phyloP scores from a whole-genome alignment of 2,329 filamentous ascomycete genomes.

The Epichloe gansuensis region DNA sequence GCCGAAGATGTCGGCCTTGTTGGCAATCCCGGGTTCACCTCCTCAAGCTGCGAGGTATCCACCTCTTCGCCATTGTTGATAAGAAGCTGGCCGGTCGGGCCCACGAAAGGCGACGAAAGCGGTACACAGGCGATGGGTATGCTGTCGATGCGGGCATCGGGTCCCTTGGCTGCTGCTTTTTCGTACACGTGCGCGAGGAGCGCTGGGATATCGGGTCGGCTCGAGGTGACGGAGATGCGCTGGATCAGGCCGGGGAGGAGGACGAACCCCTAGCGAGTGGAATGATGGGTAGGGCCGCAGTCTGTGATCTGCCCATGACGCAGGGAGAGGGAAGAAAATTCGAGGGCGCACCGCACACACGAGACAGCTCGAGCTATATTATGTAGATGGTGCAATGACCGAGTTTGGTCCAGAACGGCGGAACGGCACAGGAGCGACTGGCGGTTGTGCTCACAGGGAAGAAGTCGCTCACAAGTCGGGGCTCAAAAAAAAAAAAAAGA shows the following conservation, averaged over 20 bases:
- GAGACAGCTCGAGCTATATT: neutral
- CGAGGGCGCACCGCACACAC: neutral
- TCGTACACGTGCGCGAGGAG: constrained; percentile 79
- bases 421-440: neutral
- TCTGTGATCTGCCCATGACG: constrained; percentile 29
- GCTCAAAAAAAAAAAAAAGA: neutral
- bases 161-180: constrained; percentile 55
- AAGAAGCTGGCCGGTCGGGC: constrained; percentile 62
- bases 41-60: constrained; percentile 28
- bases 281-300: constrained; percentile 57
- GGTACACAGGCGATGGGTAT: constrained; percentile 84
- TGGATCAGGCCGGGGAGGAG: constrained; percentile 78
- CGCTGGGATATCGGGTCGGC: constrained; percentile 77
- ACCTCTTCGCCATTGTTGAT: constrained; percentile 51
- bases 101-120: constrained; percentile 62
- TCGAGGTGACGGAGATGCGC: constrained; percentile 66
- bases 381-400: neutral
- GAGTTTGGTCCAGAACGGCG: neutral
- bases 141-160: constrained; percentile 48
- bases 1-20: constrained; percentile 63
- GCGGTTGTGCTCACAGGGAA: neutral
- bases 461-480: neutral
- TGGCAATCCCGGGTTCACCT: constrained; percentile 48
- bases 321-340: constrained; percentile 1
- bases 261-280: constrained; percentile 67